Base-by-base conservation (phyloP, 2,329 filamentous ascomycete genomes). In the Trichoderma breve region DNA sequence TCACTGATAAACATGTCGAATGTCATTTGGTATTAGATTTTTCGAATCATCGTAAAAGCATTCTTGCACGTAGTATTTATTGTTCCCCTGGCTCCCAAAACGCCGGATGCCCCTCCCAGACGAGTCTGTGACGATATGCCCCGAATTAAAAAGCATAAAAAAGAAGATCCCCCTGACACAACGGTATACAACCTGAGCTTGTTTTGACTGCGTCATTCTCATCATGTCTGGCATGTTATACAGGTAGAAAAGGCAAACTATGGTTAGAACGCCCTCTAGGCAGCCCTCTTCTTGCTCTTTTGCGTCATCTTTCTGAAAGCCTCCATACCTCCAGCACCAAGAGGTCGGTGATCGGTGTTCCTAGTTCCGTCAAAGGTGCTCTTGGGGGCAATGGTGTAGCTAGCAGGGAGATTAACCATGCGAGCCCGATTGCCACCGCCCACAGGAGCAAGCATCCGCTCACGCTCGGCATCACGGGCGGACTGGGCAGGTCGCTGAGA, bases 221-320 rank as follows among this genome's bases (percentile, higher is more conserved):
- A 71, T 28, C 12, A 32, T 53, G 51, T n/a, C 51, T 24, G 28
- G 36, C 30, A 18, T 24, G 28, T 28, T 62, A 30, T 70, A 62
- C 39, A 62, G 39, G 4, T n/a, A 15, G 39, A 55, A 62, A 58
- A 58, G 39, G 39, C 39, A 24, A 26, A 39, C 7, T 47, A 65
- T 7, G 12, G 21, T 21, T n/a, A 69, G 15, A 30, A 30, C 55
- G 55, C 26, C 55, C 55, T 32, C 47, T 60, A 60, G 57, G 57
- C 57, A 36, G 75, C 74, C 74, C 78, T 78, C 82, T 88, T 89
- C 83, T 90, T 91, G 74, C 85, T 85, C 81, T 89, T 90, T 76
- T 89, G 86, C 11, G 88, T 90, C 86, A 91, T 90, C 81, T 86
- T 89, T 74, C 88, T 85, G 82, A 91, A 91, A 1, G 89, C 89